These are phyloP conservation scores for Asterionellopsis glacialis DNA, from an alignment of 108 stramenopile species.

Conservation along the genomic window DNA sequence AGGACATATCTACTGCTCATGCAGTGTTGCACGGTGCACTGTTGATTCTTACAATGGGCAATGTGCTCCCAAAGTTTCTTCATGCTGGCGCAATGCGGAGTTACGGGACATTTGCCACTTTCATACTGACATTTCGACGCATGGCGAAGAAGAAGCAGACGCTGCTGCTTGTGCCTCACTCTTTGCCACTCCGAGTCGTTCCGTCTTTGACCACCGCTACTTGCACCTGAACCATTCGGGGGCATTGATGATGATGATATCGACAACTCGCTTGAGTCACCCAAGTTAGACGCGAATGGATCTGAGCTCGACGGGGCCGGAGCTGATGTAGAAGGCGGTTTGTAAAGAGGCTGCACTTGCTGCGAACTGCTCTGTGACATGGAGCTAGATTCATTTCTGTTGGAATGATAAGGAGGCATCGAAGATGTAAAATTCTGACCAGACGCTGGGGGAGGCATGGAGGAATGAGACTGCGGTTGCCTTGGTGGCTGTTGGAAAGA, in stretches of 20 bases:
- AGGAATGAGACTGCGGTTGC: not conserved
- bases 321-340: not conserved
- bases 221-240: not conserved
- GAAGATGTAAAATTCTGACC: not conserved
- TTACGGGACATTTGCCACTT: conserved; percentile 79
- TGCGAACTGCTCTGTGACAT: not conserved
- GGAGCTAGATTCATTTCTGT: not conserved
- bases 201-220: conserved; percentile 4
- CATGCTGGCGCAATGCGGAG: conserved; percentile 97
- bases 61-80: conserved; percentile 98
- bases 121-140: conserved; percentile 91
- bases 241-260: no score
- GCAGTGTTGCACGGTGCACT: conserved; percentile 92
- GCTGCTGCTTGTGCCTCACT: conserved; percentile 96
- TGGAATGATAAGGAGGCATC: not conserved
- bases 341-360: not conserved
- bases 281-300: not conserved
- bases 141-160: conserved; percentile 92
- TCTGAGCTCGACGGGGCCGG: not conserved
- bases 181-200: conserved; percentile 69
- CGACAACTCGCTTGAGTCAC: not conserved
- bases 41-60: conserved; percentile 92
- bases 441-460: conserved; percentile 8
- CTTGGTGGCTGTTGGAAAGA: conserved; percentile 5
- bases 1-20: conserved; percentile 97